phyloP scores from a whole-genome alignment of 176 grass and related monocot species.

The Typha latifolia region DNA sequence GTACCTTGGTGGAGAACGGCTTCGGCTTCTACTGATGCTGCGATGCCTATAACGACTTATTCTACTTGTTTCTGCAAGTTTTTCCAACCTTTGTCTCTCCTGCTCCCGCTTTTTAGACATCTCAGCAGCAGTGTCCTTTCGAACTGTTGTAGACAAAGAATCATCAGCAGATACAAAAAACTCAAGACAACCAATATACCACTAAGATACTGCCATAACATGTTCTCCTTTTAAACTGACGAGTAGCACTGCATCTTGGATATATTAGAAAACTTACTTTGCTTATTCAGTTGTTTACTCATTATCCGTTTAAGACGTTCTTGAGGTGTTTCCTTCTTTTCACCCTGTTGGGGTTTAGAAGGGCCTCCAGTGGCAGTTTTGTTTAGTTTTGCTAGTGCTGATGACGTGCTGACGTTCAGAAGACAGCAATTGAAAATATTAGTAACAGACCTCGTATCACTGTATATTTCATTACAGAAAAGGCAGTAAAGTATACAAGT shows the following conservation, averaged over 20 bases:
- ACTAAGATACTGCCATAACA: not conserved
- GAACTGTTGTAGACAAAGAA: conserved; percentile 36
- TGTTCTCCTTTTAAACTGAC: not conserved
- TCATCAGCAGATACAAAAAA: conserved; percentile 6
- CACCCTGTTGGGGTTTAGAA: conserved; percentile 47
- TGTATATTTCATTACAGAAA: not conserved
- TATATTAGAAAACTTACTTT: conserved; percentile 61
- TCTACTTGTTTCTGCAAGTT: conserved; percentile 60
- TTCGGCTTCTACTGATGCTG: conserved; percentile 60
- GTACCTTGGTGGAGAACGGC: conserved; percentile 82
- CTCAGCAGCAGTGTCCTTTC: conserved; percentile 87
- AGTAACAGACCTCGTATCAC: not conserved
- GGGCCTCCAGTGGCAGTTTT: conserved; percentile 49
- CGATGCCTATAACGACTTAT: conserved; percentile 51
- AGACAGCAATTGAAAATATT: conserved; percentile 5
- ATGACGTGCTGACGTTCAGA: conserved; percentile 48
- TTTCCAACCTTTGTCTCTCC: conserved; percentile 72
- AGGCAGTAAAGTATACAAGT: not conserved
- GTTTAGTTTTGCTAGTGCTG: conserved; percentile 79
- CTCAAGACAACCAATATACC: not conserved
- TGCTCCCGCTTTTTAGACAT: conserved; percentile 83
- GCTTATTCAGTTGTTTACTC: conserved; percentile 99
- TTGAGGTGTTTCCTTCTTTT: conserved; percentile 99
- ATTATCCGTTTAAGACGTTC: conserved; percentile 99
- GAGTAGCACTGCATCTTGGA: too few relatives aligned